Percentiles rank a stretch among this genome's conserved stretches.
Evolutionary conservation across 768 basidiomycete genomes (phyloP).

Genomic region (Leccinum uliginosum): DNA sequence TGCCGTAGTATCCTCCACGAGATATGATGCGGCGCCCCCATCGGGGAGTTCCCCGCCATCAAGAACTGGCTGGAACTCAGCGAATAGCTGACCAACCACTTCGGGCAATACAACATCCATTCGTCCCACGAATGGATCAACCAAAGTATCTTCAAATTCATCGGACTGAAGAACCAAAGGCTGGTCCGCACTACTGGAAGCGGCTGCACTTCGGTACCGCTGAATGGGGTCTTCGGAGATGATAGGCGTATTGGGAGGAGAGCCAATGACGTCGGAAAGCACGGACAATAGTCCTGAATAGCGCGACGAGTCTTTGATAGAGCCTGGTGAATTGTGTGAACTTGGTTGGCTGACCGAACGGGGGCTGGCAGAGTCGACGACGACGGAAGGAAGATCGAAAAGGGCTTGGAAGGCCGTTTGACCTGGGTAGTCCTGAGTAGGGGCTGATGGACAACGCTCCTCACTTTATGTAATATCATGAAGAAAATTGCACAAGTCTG

Average conservation of each 20-base stretch:
- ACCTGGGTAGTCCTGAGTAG: constrained; percentile 30
- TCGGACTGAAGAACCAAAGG: background rate
- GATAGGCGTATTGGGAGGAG: constrained; percentile 13
- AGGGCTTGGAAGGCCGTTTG: constrained; percentile 1
- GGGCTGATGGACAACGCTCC: constrained; percentile 40
- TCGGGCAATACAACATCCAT: background rate
- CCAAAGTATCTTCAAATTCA: constrained; percentile 3
- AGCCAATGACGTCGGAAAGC: constrained; percentile 61
- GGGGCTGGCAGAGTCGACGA: constrained; percentile 28
- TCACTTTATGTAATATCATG: constrained; percentile 49
- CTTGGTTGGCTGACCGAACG: constrained; percentile 30
- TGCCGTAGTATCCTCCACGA: constrained; percentile 10
- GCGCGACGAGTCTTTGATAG: constrained; percentile 49
- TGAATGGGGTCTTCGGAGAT: background rate
- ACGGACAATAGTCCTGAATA: constrained; percentile 58
- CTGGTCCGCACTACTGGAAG: background rate
- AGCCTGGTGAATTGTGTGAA: background rate
- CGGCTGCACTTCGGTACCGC: background rate
- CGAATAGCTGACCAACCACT: background rate
- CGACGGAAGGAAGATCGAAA: constrained; percentile 23
- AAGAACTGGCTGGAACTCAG: background rate
- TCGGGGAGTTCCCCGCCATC: background rate
- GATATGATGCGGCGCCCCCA: background rate
- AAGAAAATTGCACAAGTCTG: constrained; percentile 74
- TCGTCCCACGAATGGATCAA: background rate